Conservation (phyloP, 768 basidiomycete genomes). For the Leucocoprinus leucothites region DNA sequence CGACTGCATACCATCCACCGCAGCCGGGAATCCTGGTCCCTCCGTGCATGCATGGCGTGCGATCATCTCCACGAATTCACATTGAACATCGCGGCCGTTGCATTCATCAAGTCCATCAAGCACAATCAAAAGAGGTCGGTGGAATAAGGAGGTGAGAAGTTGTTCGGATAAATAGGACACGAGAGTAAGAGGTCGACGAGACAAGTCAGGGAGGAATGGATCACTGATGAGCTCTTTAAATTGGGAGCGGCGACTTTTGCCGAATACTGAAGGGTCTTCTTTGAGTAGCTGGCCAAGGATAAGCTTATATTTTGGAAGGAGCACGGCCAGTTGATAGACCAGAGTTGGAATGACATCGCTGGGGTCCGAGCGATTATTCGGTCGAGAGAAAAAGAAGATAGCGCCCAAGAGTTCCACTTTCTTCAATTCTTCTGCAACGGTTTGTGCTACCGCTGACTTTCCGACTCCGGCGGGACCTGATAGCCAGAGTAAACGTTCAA, state of each 20-base stretch:
- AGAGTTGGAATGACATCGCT: too few species aligned
- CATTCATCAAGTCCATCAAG: too few species aligned
- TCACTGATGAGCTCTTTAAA: background rate
- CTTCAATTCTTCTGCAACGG: background rate
- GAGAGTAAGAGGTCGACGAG: too few species aligned
- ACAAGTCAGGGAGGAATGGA: background rate
- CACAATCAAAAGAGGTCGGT: background rate
- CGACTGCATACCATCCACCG: background rate
- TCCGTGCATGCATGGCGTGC: background rate
- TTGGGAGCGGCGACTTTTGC: background rate
- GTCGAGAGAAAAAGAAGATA: conserved; percentile 2
- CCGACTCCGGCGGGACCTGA: conserved; percentile 7
- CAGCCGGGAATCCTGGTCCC: background rate
- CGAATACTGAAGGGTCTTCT: too few species aligned
- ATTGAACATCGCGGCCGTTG: background rate
- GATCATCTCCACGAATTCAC: background rate
- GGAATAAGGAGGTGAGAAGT: too few species aligned
- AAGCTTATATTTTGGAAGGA: too few species aligned
- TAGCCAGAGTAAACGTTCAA: conserved; percentile 9
- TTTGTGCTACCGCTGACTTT: conserved; percentile 10
- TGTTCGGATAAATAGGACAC: too few species aligned
- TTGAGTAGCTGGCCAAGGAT: too few species aligned
- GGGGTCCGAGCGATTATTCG: background rate
- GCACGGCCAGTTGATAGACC: too few species aligned
- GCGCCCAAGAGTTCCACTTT: background rate